Evolutionary conservation across 768 basidiomycete species (phyloP).

Genomic region (Panellus pusillus): DNA sequence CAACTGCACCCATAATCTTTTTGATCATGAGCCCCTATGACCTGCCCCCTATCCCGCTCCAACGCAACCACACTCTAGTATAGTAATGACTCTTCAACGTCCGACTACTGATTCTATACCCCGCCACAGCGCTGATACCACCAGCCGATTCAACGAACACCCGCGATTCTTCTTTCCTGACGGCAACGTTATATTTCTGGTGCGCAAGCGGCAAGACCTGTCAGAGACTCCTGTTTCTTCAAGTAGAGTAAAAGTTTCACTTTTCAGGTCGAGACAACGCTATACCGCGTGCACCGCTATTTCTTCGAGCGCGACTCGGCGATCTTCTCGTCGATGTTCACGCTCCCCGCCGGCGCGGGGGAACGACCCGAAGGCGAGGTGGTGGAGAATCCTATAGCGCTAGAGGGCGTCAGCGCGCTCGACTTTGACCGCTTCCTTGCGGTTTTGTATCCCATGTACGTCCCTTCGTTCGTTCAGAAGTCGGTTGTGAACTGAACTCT

Average conservation of each 20-base stretch:
- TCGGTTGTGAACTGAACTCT: too few species aligned
- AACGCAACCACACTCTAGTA: too few species aligned
- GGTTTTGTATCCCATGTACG: constrained; percentile 54
- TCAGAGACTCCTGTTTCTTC: neutral
- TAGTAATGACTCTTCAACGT: neutral
- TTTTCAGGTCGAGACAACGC: constrained; percentile 32
- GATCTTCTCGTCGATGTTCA: constrained; percentile 29
- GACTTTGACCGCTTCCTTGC: constrained; percentile 54
- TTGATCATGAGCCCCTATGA: too few species aligned
- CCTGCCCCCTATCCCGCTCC: too few species aligned
- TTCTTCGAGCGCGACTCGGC: constrained; percentile 39
- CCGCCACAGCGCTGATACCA: neutral
- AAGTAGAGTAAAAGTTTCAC: neutral
- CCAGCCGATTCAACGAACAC: constrained; percentile 13
- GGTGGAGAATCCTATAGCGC: constrained; percentile 35
- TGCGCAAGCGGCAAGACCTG: constrained; percentile 12
- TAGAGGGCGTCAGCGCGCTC: constrained; percentile 40
- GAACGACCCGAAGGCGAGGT: constrained; percentile 28
- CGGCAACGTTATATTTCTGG: constrained; percentile 26
- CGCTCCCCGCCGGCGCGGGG: constrained; percentile 15
- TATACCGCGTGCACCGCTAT: constrained; percentile 35
- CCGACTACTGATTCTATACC: neutral
- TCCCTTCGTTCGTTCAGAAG: neutral
- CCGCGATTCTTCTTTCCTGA: constrained; percentile 28
- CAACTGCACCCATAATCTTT: too few species aligned